Evolutionary conservation across 371 early-diverging fungal species (phyloP).

Genomic region (Mortierella sp.): DNA sequence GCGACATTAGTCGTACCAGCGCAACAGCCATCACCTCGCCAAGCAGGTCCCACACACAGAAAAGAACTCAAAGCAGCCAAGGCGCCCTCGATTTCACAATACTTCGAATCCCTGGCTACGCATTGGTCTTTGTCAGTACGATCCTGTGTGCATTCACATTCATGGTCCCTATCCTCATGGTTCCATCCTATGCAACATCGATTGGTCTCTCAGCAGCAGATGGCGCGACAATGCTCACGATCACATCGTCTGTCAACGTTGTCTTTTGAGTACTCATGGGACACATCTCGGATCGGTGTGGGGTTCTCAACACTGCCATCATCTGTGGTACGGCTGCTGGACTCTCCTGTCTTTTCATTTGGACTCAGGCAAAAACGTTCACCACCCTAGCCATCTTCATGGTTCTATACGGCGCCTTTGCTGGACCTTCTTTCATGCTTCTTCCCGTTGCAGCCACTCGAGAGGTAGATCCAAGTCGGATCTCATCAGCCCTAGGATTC

Average conservation of each 20-base stretch:
- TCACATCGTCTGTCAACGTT: slow-evolving; percentile 11
- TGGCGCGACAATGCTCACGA: slow-evolving; percentile 18
- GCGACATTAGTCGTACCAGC: no score
- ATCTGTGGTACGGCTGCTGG: slow-evolving; percentile 9
- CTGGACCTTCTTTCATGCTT: slow-evolving; percentile 16
- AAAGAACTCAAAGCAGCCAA: no score
- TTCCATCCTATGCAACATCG: slow-evolving; percentile 16
- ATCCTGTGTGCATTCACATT: slow-evolving; percentile 20
- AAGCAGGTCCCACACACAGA: no score
- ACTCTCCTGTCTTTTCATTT: slow-evolving; percentile 7
- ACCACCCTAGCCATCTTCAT: no score
- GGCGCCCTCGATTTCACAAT: no score
- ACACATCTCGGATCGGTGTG: slow-evolving; percentile 11
- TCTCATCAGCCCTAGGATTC: slow-evolving; percentile 24
- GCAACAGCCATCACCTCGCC: no score
- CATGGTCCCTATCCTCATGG: slow-evolving; percentile 19
- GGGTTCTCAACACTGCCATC: slow-evolving; percentile 20
- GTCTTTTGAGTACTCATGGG: no score
- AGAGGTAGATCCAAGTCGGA: background rate
- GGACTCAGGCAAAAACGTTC: slow-evolving; percentile 11
- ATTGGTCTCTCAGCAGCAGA: slow-evolving; percentile 18
- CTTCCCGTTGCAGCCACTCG: slow-evolving; percentile 21
- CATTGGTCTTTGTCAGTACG: slow-evolving; percentile 14
- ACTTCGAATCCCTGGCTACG: slow-evolving; percentile 1
- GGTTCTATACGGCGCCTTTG: slow-evolving; percentile 20